Evolutionary conservation across 2,329 filamentous ascomycete species (phyloP).

Genomic region (Calonectria pseudoturangicola): DNA sequence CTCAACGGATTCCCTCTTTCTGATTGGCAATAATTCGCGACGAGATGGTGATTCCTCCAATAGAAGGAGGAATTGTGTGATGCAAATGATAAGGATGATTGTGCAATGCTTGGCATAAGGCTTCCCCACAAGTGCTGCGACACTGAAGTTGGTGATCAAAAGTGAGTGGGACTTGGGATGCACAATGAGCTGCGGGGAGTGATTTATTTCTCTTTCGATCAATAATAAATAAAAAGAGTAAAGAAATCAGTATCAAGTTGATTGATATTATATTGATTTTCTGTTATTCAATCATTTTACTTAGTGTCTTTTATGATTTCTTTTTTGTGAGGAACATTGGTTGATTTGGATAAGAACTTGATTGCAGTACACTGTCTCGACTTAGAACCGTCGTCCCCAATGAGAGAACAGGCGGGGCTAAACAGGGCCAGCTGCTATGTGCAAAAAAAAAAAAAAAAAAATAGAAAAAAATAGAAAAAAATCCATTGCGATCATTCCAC

Average conservation of each 20-base stretch:
- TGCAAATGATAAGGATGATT: constrained; percentile 2
- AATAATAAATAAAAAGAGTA: no score
- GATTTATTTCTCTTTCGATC: no score
- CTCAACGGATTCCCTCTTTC: neutral
- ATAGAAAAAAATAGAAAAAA: no score
- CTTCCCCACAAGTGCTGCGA: constrained; percentile 1
- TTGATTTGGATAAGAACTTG: no score
- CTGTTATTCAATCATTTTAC: no score
- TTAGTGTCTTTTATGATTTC: no score
- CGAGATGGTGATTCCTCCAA: neutral
- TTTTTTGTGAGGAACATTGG: neutral
- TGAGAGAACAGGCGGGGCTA: neutral
- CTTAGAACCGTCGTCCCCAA: neutral
- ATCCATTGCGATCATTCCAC: no score
- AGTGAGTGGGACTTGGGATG: neutral
- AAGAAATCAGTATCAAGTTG: no score
- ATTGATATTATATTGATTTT: no score
- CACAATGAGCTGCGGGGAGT: no score
- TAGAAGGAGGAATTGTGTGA: constrained; percentile 4
- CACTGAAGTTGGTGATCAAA: neutral
- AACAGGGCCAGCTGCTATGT: neutral
- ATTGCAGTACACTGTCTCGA: no score
- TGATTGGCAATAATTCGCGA: constrained; percentile 14
- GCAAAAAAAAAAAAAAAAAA: no score
- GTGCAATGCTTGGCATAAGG: constrained; percentile 18